Evolutionary conservation across 371 early-diverging fungal genomes (phyloP).

Genomic region (Rhizopus delemar): DNA sequence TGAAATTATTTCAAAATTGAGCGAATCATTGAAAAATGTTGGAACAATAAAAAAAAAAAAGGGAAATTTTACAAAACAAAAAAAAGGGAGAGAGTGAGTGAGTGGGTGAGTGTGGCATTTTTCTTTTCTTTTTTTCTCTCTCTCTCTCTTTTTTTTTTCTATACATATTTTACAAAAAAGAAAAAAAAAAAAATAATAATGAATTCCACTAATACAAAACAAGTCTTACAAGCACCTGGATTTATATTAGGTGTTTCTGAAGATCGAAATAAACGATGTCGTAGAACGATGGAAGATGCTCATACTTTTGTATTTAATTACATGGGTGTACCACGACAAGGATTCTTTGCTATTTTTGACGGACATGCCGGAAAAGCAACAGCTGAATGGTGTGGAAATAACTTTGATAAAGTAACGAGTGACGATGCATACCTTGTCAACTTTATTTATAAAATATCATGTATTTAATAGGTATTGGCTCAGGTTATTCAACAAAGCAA

Average conservation of each 20-base stretch:
- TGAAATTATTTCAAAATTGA: too few species aligned
- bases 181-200: slow-evolving; percentile 2
- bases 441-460: background rate
- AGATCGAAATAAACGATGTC: slow-evolving; percentile 86
- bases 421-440: slow-evolving; percentile 3
- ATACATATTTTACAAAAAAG: background rate
- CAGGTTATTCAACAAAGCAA: slow-evolving; percentile 23
- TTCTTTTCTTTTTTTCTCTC: background rate
- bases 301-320: slow-evolving; percentile 84
- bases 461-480: slow-evolving; percentile 19
- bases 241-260: slow-evolving; percentile 73
- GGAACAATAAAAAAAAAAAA: too few species aligned
- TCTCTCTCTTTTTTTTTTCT: slow-evolving; percentile 1
- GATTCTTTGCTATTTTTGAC: slow-evolving; percentile 95
- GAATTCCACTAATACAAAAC: slow-evolving; percentile 3
- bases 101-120: too few species aligned
- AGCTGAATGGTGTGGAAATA: slow-evolving; percentile 93
- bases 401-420: slow-evolving; percentile 76
- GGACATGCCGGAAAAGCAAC: slow-evolving; percentile 97
- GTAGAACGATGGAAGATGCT: slow-evolving; percentile 97
- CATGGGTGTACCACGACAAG: slow-evolving; percentile 76
- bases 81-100: too few species aligned
- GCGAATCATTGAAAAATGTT: too few species aligned
- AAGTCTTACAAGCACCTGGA: slow-evolving; percentile 30
- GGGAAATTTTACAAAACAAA: too few species aligned